Evolutionary conservation across 179 eudicot genomes (phyloP), one percentile per base, ranked within the genome.

Genomic region (Spinacia oleracea): DNA sequence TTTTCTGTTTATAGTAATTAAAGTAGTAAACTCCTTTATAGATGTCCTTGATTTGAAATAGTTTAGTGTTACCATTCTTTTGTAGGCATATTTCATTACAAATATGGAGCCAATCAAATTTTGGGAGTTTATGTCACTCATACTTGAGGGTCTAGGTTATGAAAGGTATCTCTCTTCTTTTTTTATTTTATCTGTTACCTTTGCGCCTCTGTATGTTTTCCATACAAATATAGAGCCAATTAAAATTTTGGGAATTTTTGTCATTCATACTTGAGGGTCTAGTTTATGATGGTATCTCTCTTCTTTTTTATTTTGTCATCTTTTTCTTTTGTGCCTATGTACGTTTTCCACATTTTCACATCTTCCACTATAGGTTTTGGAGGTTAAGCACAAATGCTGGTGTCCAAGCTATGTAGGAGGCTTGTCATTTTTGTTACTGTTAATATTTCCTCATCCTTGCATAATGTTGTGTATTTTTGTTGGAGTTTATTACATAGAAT

Each of bases 71-170:
- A 32, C 50, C 38, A 14, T 70, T 78, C 50, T 65, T 81, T 74
- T 85, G 78, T 94, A 96, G 99, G 98, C 96, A 74, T 96, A 90
- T 84, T 96, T 96, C 82, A 88, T 96, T 43, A 96, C 99, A 65
- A 96, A 96, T 83, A 84, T 83, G 98, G 99, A 96, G 84, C 94
- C 97, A 16, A 89, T 96, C 79, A 89, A 89, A 79, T 93, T 96
- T 86, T 96, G 99, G 98, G 98, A 91, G 82, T 96, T 96, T 78
- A 81, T 93, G 81, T 90, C 98, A 20, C 89, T 91, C 73, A 88
- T 96, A 84, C 97, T 96, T 82, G 98, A 89, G 88, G 99, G 97
- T 73, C 92, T 96, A 79, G 98, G 99, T 72, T 91, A 96, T 85
- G 92, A 91, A 82, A 93, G 99, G 99, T 96, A 74, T 68, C 42